Percentiles rank a stretch among this genome's conserved stretches.
Conservation (phyloP, 768 basidiomycete species). For the Fomitopsis serialis region DNA sequence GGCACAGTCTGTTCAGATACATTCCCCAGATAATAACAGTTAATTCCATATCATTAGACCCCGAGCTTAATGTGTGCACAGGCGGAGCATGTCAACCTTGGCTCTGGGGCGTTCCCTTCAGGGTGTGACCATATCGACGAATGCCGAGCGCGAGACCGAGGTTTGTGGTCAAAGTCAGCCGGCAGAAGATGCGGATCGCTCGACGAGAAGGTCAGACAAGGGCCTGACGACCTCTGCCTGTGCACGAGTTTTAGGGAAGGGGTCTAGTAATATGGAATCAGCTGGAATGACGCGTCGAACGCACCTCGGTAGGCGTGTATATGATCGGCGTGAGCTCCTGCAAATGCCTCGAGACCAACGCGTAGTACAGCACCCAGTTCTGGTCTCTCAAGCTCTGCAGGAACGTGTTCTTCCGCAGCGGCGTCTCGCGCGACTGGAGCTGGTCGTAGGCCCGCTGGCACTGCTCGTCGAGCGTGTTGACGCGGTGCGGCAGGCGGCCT, state of each 20-base stretch:
- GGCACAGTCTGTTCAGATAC: not conserved
- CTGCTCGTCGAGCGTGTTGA: constrained; percentile 68
- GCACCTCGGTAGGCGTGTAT: constrained; percentile 77
- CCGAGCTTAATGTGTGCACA: too few relatives aligned
- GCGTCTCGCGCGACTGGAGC: constrained; percentile 31
- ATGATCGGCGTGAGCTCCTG: constrained; percentile 56
- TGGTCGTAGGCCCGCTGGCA: constrained; percentile 70
- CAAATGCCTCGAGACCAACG: constrained; percentile 40
- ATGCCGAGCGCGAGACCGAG: too few relatives aligned
- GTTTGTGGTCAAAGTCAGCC: too few relatives aligned
- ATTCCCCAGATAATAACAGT: too few relatives aligned
- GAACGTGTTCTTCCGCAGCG: constrained; percentile 67
- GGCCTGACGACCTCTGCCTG: too few relatives aligned
- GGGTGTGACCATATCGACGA: too few relatives aligned
- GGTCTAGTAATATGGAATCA: not conserved
- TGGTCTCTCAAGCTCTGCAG: constrained; percentile 71
- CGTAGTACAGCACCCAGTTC: constrained; percentile 79
- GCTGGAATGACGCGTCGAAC: constrained; percentile 6
- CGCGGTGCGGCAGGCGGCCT: constrained; percentile 28
- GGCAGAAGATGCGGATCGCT: too few relatives aligned
- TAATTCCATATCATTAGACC: too few relatives aligned
- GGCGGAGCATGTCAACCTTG: too few relatives aligned
- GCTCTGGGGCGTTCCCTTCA: too few relatives aligned
- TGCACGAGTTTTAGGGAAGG: too few relatives aligned
- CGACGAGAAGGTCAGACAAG: too few relatives aligned